These are phyloP conservation scores for Cryptococcus hybrid DNA, from an alignment of 1,284 basidiomycete genomes.

Conservation along the genomic window DNA sequence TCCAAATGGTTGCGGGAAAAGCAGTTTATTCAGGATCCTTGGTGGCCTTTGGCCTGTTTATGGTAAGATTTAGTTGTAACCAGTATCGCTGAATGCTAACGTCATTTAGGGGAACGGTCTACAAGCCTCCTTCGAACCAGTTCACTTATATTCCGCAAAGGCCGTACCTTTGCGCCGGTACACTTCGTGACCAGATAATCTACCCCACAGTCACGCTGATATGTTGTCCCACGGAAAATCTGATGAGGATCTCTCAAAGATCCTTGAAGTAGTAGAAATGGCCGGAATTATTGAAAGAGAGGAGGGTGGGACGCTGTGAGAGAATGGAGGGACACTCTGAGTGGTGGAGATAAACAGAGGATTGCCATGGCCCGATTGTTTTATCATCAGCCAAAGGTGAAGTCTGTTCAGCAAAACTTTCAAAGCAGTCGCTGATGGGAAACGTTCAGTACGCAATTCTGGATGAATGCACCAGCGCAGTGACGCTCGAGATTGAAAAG, in stretches of 20 bases:
- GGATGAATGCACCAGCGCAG: constrained; percentile 93
- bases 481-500: constrained; percentile 89
- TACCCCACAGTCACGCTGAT: constrained; percentile 71
- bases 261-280: constrained; percentile 82
- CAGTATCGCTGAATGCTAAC: not conserved
- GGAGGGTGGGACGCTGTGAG: constrained; percentile 87
- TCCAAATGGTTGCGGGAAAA: constrained; percentile 87
- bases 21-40: constrained; percentile 87
- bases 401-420: constrained; percentile 3
- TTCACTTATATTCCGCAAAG: constrained; percentile 97
- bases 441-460: constrained; percentile 79
- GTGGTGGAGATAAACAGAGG: constrained; percentile 65
- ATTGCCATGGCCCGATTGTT: constrained; percentile 97
- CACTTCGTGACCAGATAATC: constrained; percentile 83
- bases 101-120: constrained; percentile 72
- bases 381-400: constrained; percentile 88
- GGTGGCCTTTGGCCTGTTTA: constrained; percentile 98
- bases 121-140: constrained; percentile 82
- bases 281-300: constrained; percentile 87
- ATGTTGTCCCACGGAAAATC: constrained; percentile 60
- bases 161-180: constrained; percentile 90
- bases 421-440: not conserved
- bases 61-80: constrained; percentile 52
- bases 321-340: constrained; percentile 92
- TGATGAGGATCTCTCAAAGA: constrained; percentile 71